Conservation (phyloP, 225 moss, liverwort and hornwort species). For the Physcomitrellopsis africana region DNA sequence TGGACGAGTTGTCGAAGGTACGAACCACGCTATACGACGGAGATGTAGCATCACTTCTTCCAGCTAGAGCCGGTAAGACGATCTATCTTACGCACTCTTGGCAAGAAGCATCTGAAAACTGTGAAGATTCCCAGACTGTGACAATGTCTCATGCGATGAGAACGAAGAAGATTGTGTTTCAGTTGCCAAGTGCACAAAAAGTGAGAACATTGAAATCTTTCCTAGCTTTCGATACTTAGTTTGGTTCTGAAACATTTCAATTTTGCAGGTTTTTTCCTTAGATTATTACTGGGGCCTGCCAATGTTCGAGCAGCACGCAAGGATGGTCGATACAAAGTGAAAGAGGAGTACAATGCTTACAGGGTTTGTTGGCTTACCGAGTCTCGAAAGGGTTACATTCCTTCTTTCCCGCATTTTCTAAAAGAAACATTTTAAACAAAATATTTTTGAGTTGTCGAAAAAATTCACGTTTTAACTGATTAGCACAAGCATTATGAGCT, state of each 20-base stretch:
- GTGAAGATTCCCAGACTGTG: not conserved
- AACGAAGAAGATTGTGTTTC: not conserved
- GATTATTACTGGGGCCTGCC: conserved; percentile 69
- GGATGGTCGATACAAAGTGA: conserved; percentile 87
- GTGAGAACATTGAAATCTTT: not conserved
- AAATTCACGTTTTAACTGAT: too few species aligned
- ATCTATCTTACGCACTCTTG: not conserved
- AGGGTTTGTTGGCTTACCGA: conserved; percentile 56
- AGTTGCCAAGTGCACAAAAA: not conserved
- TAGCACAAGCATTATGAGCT: not conserved
- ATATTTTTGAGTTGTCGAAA: too few species aligned
- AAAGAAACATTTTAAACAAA: too few species aligned
- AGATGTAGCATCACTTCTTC: conserved; percentile 48
- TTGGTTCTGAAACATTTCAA: not conserved
- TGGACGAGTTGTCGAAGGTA: conserved; percentile 48
- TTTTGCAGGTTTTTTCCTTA: conserved; percentile 66
- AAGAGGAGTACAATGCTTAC: conserved; percentile 96
- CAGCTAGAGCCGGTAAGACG: conserved; percentile 40
- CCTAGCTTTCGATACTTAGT: not conserved
- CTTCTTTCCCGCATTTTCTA: not conserved
- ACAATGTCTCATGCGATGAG: not conserved
- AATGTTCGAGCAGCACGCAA: conserved; percentile 80
- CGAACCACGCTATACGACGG: conserved; percentile 54
- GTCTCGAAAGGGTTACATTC: not conserved
- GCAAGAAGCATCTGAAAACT: too few species aligned